Percentiles rank a stretch among this genome's conserved stretches.
phyloP scores from a whole-genome alignment of 2,329 filamentous ascomycete genomes.

The Botrytis deweyae region DNA sequence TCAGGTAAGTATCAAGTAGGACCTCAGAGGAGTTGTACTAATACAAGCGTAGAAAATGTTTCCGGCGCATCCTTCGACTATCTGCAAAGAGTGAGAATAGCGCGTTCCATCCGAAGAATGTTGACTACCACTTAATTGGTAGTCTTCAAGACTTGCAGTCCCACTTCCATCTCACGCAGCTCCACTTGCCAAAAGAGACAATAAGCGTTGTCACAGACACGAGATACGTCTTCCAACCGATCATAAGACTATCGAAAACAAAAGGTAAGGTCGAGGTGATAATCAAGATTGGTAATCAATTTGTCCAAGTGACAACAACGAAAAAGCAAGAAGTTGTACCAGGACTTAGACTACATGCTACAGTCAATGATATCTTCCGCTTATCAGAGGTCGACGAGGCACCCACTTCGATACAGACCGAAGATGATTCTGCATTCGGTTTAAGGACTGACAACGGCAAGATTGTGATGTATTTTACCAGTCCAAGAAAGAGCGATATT shows the following conservation, averaged over 20 bases:
- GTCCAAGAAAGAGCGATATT: slow-evolving; percentile 61
- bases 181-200: slow-evolving; percentile 68
- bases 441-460: slow-evolving; percentile 67
- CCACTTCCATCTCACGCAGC: slow-evolving; percentile 65
- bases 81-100: slow-evolving; percentile 60
- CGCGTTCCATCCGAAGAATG: slow-evolving; percentile 62
- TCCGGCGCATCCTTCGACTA: slow-evolving; percentile 61
- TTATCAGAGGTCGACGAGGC: slow-evolving; percentile 67
- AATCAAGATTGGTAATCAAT: slow-evolving; percentile 68
- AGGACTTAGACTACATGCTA: slow-evolving; percentile 59
- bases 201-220: slow-evolving; percentile 67
- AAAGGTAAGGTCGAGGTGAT: slow-evolving; percentile 69
- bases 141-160: slow-evolving; percentile 63
- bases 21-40: neutral
- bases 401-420: slow-evolving; percentile 60
- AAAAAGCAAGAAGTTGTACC: slow-evolving; percentile 69
- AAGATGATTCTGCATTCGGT: slow-evolving; percentile 67
- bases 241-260: slow-evolving; percentile 64
- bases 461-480: slow-evolving; percentile 71
- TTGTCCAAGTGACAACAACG: slow-evolving; percentile 66
- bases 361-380: slow-evolving; percentile 69
- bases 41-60: slow-evolving; percentile 55
- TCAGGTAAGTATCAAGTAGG: slow-evolving; percentile 55
- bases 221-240: slow-evolving; percentile 63
- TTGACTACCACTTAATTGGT: slow-evolving; percentile 65